These are phyloP conservation scores for Alternaria sp. DNA, from an alignment of 2,329 filamentous ascomycete species.

Conservation along the genomic window DNA sequence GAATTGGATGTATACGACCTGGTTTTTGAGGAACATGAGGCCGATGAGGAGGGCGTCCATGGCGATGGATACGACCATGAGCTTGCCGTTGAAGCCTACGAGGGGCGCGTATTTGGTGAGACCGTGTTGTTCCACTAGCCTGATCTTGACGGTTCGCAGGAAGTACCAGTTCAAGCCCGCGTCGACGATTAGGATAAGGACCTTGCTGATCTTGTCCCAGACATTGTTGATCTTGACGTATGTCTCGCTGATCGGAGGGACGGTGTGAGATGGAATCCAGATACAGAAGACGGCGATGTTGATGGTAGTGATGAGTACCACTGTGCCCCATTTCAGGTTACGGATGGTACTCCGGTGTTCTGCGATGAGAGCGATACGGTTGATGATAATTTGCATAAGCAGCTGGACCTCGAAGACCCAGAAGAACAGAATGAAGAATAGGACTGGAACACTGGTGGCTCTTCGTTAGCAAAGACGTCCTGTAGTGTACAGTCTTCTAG, in stretches of 20 bases:
- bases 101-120: slow-evolving; percentile 53
- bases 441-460: slow-evolving; percentile 32
- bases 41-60: slow-evolving; percentile 54
- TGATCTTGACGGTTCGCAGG: slow-evolving; percentile 51
- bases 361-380: slow-evolving; percentile 61
- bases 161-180: slow-evolving; percentile 64
- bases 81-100: slow-evolving; percentile 52
- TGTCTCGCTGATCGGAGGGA: slow-evolving; percentile 39
- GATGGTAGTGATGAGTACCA: slow-evolving; percentile 57
- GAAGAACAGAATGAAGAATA: slow-evolving; percentile 45
- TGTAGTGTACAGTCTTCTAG: background rate
- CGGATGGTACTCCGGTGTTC: slow-evolving; percentile 51
- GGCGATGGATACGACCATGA: slow-evolving; percentile 51
- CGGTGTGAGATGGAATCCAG: slow-evolving; percentile 60
- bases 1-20: slow-evolving; percentile 53
- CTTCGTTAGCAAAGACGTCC: slow-evolving; percentile 4
- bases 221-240: slow-evolving; percentile 59
- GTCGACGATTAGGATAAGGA: slow-evolving; percentile 61
- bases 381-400: slow-evolving; percentile 65
- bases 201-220: slow-evolving; percentile 64
- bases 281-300: slow-evolving; percentile 64
- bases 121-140: slow-evolving; percentile 50
- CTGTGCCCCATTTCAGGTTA: slow-evolving; percentile 59
- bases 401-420: slow-evolving; percentile 56
- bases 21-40: slow-evolving; percentile 51